A percentile compares a stretch with the other conserved stretches of the same genome.
phyloP scores from a whole-genome alignment of 192 early-diverging fungal species.

The Coemansia sp. region DNA sequence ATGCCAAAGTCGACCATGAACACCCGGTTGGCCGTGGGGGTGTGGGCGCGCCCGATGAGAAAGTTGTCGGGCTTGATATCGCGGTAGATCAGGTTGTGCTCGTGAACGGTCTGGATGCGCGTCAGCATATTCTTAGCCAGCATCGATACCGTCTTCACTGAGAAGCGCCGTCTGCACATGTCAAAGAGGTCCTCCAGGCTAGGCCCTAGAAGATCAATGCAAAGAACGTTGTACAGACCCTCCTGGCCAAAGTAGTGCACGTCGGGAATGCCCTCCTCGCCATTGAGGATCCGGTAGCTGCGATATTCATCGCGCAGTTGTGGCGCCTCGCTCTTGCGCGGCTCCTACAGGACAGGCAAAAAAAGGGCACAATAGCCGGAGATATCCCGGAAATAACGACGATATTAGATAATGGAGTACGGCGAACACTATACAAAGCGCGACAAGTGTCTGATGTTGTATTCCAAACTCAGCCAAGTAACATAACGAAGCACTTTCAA shows the following conservation, averaged over 20 bases:
- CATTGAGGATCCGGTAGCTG: constrained; percentile 91
- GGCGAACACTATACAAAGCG: not conserved
- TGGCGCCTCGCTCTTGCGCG: constrained; percentile 88
- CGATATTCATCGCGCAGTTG: constrained; percentile 96
- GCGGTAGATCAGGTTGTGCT: constrained; percentile 87
- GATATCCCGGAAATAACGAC: constrained; percentile 5
- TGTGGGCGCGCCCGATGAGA: constrained; percentile 81
- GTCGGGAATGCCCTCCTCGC: constrained; percentile 85
- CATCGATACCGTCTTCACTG: constrained; percentile 81
- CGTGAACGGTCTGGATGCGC: constrained; percentile 75
- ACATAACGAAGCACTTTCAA: not conserved
- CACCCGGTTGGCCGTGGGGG: constrained; percentile 66
- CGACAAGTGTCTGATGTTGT: not conserved
- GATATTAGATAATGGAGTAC: constrained; percentile 2
- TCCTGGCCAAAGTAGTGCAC: constrained; percentile 82
- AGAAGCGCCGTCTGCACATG: constrained; percentile 83
- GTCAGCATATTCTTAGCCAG: constrained; percentile 84
- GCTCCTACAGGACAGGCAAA: constrained; percentile 45
- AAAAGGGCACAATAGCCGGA: not conserved
- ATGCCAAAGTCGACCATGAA: constrained; percentile 91
- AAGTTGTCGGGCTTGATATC: constrained; percentile 94
- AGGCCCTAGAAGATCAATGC: constrained; percentile 87
- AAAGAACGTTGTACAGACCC: constrained; percentile 79
- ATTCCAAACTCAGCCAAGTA: not conserved
- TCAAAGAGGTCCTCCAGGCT: constrained; percentile 88